Evolutionary conservation across 495 filamentous ascomycete genomes (phyloP).

Genomic region (Talaromyces ruber): DNA sequence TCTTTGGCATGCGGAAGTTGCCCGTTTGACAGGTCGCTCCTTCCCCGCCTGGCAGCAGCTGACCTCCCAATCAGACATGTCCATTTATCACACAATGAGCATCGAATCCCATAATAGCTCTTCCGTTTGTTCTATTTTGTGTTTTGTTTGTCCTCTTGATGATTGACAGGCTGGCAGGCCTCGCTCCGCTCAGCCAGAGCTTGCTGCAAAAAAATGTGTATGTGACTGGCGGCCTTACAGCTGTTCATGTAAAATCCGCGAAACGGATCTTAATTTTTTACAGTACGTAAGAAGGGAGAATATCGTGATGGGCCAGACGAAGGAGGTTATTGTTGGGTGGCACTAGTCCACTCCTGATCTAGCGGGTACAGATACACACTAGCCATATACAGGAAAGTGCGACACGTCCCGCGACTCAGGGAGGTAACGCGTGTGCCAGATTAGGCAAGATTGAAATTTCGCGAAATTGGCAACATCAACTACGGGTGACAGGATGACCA

Average conservation of each 20-base stretch:
- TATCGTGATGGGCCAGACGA: background rate
- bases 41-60: background rate
- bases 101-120: background rate
- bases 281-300: too few relatives aligned
- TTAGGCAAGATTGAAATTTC: constrained; percentile 1
- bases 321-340: background rate
- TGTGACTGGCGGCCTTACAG: too few relatives aligned
- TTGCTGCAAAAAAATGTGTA: too few relatives aligned
- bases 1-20: background rate
- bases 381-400: background rate
- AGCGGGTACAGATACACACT: background rate
- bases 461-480: background rate
- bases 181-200: too few relatives aligned
- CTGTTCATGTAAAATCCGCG: too few relatives aligned
- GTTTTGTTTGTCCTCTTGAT: background rate
- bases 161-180: too few relatives aligned
- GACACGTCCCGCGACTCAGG: background rate
- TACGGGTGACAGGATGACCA: background rate
- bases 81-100: background rate
- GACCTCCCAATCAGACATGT: background rate
- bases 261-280: too few relatives aligned
- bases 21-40: background rate
- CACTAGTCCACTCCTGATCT: background rate
- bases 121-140: background rate
- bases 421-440: background rate